These are phyloP conservation scores for Tricholomella constricta DNA, from an alignment of 768 basidiomycete species.

Conservation along the genomic window DNA sequence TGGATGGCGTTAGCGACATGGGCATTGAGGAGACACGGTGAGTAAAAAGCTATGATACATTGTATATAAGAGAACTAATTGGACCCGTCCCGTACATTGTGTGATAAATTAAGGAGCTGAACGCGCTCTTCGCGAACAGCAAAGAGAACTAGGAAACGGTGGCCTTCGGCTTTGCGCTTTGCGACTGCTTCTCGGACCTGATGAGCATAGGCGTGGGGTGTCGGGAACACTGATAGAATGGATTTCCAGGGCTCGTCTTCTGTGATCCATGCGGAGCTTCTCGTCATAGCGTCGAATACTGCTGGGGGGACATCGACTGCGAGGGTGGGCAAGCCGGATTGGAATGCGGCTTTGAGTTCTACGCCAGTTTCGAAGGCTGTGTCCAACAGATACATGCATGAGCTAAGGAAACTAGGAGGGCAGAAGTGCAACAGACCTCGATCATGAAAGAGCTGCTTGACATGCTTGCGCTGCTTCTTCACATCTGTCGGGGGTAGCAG, in stretches of 20 bases:
- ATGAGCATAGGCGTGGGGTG: slow-evolving; percentile 61
- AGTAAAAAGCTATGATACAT: slow-evolving; percentile 9
- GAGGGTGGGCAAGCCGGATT: slow-evolving; percentile 64
- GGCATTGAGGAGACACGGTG: slow-evolving; percentile 7
- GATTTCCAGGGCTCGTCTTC: slow-evolving; percentile 78
- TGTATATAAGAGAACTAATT: slow-evolving; percentile 11
- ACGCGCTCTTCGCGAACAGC: slow-evolving; percentile 70
- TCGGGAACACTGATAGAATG: slow-evolving; percentile 55
- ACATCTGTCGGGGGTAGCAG: slow-evolving; percentile 68
- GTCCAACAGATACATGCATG: background rate
- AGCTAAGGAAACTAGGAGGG: background rate
- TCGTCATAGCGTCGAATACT: slow-evolving; percentile 65
- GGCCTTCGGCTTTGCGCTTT: slow-evolving; percentile 66
- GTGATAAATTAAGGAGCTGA: slow-evolving; percentile 53
- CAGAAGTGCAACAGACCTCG: slow-evolving; percentile 46
- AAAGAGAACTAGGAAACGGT: slow-evolving; percentile 63
- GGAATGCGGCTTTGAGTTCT: slow-evolving; percentile 59
- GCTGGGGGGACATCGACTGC: slow-evolving; percentile 66
- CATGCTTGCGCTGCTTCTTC: slow-evolving; percentile 74
- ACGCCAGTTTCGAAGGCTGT: slow-evolving; percentile 65
- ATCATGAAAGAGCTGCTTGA: slow-evolving; percentile 69
- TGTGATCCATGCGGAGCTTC: slow-evolving; percentile 61
- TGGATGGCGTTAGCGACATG: slow-evolving; percentile 51
- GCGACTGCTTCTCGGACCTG: too few relatives aligned
- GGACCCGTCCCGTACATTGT: slow-evolving; percentile 17